These are phyloP conservation scores for Stereocaulon alpinum DNA, from an alignment of 495 filamentous ascomycete species.

Conservation along the genomic window DNA sequence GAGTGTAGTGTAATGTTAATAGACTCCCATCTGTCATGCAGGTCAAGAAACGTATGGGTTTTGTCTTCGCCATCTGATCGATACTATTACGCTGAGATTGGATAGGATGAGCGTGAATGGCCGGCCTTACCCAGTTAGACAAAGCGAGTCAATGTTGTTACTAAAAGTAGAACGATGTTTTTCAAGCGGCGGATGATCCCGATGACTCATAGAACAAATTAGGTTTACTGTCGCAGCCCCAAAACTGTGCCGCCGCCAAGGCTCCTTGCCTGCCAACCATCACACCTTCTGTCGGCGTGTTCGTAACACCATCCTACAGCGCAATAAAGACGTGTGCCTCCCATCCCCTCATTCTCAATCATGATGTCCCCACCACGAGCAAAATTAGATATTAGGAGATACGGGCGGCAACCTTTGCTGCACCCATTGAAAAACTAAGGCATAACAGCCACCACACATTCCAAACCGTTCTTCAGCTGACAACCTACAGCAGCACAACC, in stretches of 20 bases:
- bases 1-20: not conserved
- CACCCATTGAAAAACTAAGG: slow-evolving; percentile 1
- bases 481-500: slow-evolving; percentile 8
- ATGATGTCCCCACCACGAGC: slow-evolving; percentile 5
- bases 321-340: not conserved
- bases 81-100: not conserved
- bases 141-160: not conserved
- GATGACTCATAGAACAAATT: not conserved
- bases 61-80: not conserved
- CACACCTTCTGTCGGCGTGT: too few species aligned
- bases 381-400: slow-evolving; percentile 10
- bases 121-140: not conserved
- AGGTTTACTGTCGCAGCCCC: too few species aligned
- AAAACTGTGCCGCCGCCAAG: too few species aligned
- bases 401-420: slow-evolving; percentile 1
- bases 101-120: slow-evolving; percentile 1
- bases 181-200: not conserved
- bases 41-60: not conserved
- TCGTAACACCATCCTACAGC: too few species aligned
- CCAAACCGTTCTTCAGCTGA: slow-evolving; percentile 4
- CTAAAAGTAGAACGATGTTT: not conserved
- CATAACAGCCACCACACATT: not conserved
- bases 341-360: not conserved
- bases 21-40: not conserved
- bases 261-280: too few species aligned